These are phyloP conservation scores for Fonsecaea multimorphosa DNA, from an alignment of 2,329 filamentous ascomycete species.

Conservation along the genomic window DNA sequence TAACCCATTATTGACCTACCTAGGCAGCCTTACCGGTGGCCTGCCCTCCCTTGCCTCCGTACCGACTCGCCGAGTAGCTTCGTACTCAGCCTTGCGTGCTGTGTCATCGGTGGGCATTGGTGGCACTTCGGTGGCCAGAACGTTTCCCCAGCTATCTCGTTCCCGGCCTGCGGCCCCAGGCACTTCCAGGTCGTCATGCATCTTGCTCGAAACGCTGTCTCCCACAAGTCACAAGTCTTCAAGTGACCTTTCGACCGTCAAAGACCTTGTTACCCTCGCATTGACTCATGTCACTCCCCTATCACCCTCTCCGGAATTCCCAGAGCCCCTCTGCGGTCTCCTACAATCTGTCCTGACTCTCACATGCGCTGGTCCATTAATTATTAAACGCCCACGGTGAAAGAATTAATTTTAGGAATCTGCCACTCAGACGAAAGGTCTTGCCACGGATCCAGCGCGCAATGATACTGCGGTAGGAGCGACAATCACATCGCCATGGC, in stretches of 20 bases:
- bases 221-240: not conserved
- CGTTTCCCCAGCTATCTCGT: slow-evolving; percentile 4
- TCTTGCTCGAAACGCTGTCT: not conserved
- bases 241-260: not conserved
- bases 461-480: slow-evolving; percentile 32
- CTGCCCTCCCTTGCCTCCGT: too few relatives aligned
- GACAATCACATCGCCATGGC: slow-evolving; percentile 34
- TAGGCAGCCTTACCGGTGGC: not conserved
- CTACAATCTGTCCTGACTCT: not conserved
- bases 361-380: slow-evolving; percentile 4
- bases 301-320: not conserved
- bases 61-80: too few relatives aligned
- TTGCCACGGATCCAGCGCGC: slow-evolving; percentile 17
- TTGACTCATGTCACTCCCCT: not conserved
- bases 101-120: slow-evolving; percentile 8
- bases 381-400: slow-evolving; percentile 2
- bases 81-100: slow-evolving; percentile 2
- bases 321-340: not conserved
- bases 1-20: too few relatives aligned
- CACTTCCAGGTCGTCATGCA: not conserved
- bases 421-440: slow-evolving; percentile 4
- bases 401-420: slow-evolving; percentile 11
- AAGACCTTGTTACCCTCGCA: not conserved
- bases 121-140: not conserved
- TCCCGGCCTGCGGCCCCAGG: slow-evolving; percentile 6